Conservation (phyloP, 495 filamentous ascomycete species). For the Penicillium arizonense region DNA sequence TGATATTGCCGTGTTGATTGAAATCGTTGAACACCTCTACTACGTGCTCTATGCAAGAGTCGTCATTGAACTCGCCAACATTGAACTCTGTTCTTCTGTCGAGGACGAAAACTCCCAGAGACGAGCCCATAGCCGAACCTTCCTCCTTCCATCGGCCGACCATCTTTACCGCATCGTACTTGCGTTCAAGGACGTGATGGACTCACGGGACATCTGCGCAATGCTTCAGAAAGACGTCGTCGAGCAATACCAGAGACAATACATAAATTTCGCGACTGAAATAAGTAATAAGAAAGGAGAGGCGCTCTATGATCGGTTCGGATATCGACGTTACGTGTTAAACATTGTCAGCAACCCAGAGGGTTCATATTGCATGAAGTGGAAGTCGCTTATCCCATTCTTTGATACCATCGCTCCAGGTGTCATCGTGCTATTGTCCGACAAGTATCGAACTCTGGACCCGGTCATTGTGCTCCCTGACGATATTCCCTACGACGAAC, state of each 20-base stretch:
- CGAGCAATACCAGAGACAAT: slow-evolving; percentile 24
- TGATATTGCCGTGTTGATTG: slow-evolving; percentile 26
- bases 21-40: slow-evolving; percentile 34
- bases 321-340: slow-evolving; percentile 31
- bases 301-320: slow-evolving; percentile 25
- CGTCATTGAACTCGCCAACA: slow-evolving; percentile 35
- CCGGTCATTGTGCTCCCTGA: slow-evolving; percentile 13
- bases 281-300: slow-evolving; percentile 7
- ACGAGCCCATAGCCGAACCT: not conserved
- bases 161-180: slow-evolving; percentile 34
- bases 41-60: slow-evolving; percentile 37
- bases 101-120: too few species aligned
- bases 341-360: slow-evolving; percentile 15
- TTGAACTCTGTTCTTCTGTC: slow-evolving; percentile 34
- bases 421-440: slow-evolving; percentile 28
- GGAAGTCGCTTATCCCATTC: slow-evolving; percentile 23
- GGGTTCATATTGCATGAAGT: slow-evolving; percentile 28
- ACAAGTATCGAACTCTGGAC: slow-evolving; percentile 32
- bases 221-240: slow-evolving; percentile 21
- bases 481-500: slow-evolving; percentile 13
- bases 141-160: slow-evolving; percentile 28
- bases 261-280: slow-evolving; percentile 12
- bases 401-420: slow-evolving; percentile 27
- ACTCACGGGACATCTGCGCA: slow-evolving; percentile 25
- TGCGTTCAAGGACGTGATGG: slow-evolving; percentile 33